These are phyloP conservation scores for Gonium pectorale DNA, from an alignment of 139 green algal genomes.

Conservation along the genomic window DNA sequence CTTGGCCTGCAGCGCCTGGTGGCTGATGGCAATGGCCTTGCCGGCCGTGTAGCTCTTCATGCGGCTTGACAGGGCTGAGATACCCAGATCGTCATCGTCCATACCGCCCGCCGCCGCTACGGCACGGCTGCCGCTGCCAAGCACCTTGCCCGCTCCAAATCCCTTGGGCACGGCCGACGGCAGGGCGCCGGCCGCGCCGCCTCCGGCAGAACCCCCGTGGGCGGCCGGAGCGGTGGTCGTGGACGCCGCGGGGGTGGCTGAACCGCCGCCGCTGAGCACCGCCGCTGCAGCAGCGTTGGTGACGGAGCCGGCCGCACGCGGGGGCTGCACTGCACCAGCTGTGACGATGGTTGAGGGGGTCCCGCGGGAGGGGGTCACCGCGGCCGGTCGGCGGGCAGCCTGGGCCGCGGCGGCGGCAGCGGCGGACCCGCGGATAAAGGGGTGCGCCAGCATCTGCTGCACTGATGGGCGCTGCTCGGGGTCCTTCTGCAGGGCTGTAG, in stretches of 20 bases:
- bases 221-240: too few species aligned
- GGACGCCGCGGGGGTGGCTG: too few species aligned
- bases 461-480: conserved; percentile 58
- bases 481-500: conserved; percentile 68
- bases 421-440: conserved; percentile 17
- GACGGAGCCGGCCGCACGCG: neutral
- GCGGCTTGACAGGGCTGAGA: conserved; percentile 17
- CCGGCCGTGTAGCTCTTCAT: conserved; percentile 44
- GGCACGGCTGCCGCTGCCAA: conserved; percentile 11
- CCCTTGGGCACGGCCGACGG: too few species aligned
- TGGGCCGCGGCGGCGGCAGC: neutral
- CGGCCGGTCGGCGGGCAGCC: neutral
- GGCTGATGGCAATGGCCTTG: conserved; percentile 42
- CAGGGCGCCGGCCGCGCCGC: too few species aligned
- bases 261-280: neutral
- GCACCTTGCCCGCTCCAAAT: too few species aligned
- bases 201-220: too few species aligned
- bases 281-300: neutral
- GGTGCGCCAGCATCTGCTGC: conserved; percentile 50
- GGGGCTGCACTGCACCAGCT: neutral
- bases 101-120: conserved; percentile 19
- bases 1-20: conserved; percentile 42
- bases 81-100: conserved; percentile 30
- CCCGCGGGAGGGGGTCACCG: neutral
- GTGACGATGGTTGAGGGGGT: neutral